A percentile compares a stretch with the other conserved stretches of the same genome.
phyloP scores from a whole-genome alignment of 192 early-diverging fungal species.

The Linnemannia hyalina region DNA sequence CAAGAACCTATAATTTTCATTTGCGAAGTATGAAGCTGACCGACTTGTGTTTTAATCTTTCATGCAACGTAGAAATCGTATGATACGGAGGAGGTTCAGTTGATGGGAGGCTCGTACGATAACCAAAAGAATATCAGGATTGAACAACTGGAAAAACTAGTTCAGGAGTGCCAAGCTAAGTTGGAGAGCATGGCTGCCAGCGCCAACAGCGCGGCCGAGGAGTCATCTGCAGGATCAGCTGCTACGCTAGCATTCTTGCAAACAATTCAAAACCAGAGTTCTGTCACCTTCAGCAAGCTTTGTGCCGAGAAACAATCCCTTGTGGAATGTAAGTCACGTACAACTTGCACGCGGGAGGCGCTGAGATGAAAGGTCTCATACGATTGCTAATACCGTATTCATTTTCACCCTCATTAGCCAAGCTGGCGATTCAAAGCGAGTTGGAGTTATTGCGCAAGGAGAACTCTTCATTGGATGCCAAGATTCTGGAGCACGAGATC shows the following conservation, averaged over 20 bases:
- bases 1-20: too few relatives aligned
- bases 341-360: neutral
- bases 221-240: neutral
- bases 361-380: neutral
- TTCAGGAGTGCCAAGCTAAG: constrained; percentile 69
- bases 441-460: constrained; percentile 45
- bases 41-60: neutral
- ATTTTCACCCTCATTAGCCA: constrained; percentile 4
- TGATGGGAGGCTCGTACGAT: constrained; percentile 70
- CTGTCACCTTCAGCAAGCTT: constrained; percentile 16
- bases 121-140: constrained; percentile 70
- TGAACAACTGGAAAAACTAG: constrained; percentile 69
- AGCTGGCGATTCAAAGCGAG: constrained; percentile 22
- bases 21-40: too few relatives aligned
- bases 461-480: constrained; percentile 61
- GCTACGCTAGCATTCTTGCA: constrained; percentile 13
- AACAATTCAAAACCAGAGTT: constrained; percentile 6
- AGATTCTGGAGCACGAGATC: constrained; percentile 70
- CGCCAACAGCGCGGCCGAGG: neutral
- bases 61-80: constrained; percentile 58
- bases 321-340: constrained; percentile 26
- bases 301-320: constrained; percentile 23
- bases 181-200: constrained; percentile 18
- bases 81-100: constrained; percentile 62
- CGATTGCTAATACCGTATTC: neutral